Percentiles rank a stretch among this genome's conserved stretches.
These are phyloP conservation scores for Globisporangium nodosum DNA, from an alignment of 352 stramenopile species.

Conservation along the genomic window DNA sequence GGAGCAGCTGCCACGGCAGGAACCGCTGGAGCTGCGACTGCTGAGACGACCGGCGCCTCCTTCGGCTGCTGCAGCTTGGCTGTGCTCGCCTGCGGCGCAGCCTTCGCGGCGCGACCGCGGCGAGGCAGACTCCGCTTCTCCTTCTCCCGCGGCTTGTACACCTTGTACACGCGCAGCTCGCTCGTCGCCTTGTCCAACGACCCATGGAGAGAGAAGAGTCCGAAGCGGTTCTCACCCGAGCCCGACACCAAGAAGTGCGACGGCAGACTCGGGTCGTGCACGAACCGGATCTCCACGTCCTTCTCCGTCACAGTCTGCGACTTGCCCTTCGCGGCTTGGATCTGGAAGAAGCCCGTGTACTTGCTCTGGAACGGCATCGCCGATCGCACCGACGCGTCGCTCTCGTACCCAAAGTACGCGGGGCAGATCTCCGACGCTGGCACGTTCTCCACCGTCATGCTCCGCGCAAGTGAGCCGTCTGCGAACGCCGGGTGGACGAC, in stretches of 20 bases:
- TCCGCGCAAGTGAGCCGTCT: constrained; percentile 43
- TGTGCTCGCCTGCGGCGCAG: constrained; percentile 8
- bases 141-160: constrained; percentile 82
- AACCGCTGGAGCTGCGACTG: constrained; percentile 3
- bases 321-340: constrained; percentile 82
- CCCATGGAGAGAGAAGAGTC: constrained; percentile 63
- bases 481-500: constrained; percentile 43
- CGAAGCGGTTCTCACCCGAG: constrained; percentile 77
- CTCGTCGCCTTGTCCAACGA: constrained; percentile 71
- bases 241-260: constrained; percentile 67
- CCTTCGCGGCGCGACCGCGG: constrained; percentile 20
- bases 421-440: constrained; percentile 34
- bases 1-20: constrained; percentile 10
- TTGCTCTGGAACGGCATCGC: constrained; percentile 77
- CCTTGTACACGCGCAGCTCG: constrained; percentile 80
- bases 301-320: constrained; percentile 74
- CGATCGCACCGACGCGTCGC: constrained; percentile 43
- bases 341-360: constrained; percentile 85
- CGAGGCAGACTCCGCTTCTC: constrained; percentile 66
- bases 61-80: constrained; percentile 11
- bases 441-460: constrained; percentile 38
- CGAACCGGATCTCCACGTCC: constrained; percentile 75
- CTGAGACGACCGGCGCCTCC: background rate
- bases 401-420: constrained; percentile 66
- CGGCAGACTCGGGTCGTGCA: constrained; percentile 63